Evolutionary conservation across 257 asterid species (phyloP).

Genomic region (Salvia miltiorrhiza): DNA sequence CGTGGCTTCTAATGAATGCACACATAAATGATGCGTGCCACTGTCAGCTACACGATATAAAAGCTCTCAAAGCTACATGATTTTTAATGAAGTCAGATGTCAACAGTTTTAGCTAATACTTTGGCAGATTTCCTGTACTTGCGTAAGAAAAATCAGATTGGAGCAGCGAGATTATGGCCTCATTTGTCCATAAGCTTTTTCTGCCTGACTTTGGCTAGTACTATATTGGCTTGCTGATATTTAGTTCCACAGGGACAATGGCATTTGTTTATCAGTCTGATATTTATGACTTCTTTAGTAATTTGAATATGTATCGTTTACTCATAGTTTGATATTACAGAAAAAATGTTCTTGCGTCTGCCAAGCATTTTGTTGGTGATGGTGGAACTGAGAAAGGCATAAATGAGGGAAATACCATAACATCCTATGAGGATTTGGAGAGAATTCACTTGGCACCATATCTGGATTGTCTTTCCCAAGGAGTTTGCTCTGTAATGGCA

Average conservation of each 20-base stretch:
- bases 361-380: constrained; percentile 94
- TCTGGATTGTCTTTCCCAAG: constrained; percentile 76
- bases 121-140: too few relatives aligned
- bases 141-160: too few relatives aligned
- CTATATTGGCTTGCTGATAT: not conserved
- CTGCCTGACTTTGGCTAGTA: not conserved
- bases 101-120: too few relatives aligned
- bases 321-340: constrained; percentile 31
- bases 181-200: constrained; percentile 7
- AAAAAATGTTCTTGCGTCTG: constrained; percentile 72
- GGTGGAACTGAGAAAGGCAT: constrained; percentile 86
- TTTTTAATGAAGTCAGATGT: too few relatives aligned
- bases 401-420: constrained; percentile 81
- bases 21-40: too few relatives aligned
- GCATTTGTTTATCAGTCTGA: constrained; percentile 10
- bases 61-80: too few relatives aligned
- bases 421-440: constrained; percentile 70
- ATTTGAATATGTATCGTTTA: constrained; percentile 13
- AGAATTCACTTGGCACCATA: constrained; percentile 82
- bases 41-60: too few relatives aligned
- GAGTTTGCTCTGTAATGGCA: constrained; percentile 95
- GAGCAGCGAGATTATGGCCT: not conserved
- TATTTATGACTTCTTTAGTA: not conserved
- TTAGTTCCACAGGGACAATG: not conserved
- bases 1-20: too few relatives aligned